Evolutionary conservation across 2,329 filamentous ascomycete species (phyloP).

Genomic region (Rhexocercosporidium sp.): DNA sequence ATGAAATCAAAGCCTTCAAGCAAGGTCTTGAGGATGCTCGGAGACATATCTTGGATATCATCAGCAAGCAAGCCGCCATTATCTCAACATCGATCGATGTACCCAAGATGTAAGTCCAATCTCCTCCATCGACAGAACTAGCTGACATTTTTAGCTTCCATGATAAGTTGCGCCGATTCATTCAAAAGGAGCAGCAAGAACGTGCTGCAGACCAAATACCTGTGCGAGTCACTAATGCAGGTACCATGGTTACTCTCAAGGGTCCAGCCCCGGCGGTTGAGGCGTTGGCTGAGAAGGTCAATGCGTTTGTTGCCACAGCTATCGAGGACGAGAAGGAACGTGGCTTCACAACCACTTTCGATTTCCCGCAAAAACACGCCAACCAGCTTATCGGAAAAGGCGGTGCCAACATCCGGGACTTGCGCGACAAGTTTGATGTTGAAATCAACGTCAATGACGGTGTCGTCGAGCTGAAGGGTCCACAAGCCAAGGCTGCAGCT

Average conservation of each 20-base stretch:
- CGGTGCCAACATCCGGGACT: constrained; percentile 68
- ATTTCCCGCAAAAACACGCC: constrained; percentile 93
- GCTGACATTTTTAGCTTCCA: constrained; percentile 57
- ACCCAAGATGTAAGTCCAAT: constrained; percentile 55
- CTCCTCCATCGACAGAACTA: neutral
- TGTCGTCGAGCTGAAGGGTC: constrained; percentile 93
- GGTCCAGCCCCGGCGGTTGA: constrained; percentile 78
- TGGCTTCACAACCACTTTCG: constrained; percentile 83
- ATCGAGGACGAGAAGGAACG: constrained; percentile 93
- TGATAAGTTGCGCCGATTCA: constrained; percentile 66
- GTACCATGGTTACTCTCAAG: constrained; percentile 71
- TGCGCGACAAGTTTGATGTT: constrained; percentile 70
- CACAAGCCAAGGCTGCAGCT: constrained; percentile 89
- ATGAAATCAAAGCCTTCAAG: constrained; percentile 59
- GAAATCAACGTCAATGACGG: constrained; percentile 91
- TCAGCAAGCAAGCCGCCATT: constrained; percentile 64
- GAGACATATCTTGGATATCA: constrained; percentile 61
- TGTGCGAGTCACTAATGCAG: constrained; percentile 61
- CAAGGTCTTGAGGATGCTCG: constrained; percentile 60
- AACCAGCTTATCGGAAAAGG: constrained; percentile 80
- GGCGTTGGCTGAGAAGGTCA: constrained; percentile 73
- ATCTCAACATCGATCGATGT: constrained; percentile 59
- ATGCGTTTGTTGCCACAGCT: constrained; percentile 83
- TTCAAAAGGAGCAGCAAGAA: constrained; percentile 66
- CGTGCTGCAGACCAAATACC: constrained; percentile 63